Conservation (phyloP, 192 early-diverging fungal genomes). For the Coemansia sp. region DNA sequence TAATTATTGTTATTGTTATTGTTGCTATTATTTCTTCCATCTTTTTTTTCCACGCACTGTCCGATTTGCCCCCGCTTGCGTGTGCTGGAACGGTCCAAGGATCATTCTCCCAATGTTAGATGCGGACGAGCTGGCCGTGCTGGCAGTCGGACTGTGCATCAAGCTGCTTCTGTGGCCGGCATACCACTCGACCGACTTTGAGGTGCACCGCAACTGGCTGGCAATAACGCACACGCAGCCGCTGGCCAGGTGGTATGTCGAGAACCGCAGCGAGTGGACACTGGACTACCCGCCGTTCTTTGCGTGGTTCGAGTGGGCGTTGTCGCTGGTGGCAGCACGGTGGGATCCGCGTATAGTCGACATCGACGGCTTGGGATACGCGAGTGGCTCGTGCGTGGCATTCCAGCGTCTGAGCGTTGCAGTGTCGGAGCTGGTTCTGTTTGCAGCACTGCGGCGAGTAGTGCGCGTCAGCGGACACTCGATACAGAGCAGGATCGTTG, state of each 20-base stretch:
- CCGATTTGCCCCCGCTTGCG: neutral
- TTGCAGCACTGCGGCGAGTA: constrained; percentile 65
- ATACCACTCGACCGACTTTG: constrained; percentile 96
- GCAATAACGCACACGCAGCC: constrained; percentile 88
- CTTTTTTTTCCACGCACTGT: constrained; percentile 4
- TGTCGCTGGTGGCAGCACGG: constrained; percentile 58
- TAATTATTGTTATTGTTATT: no score
- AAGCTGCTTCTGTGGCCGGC: constrained; percentile 74
- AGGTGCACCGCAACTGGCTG: constrained; percentile 98
- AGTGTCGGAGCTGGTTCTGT: constrained; percentile 77
- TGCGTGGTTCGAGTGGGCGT: constrained; percentile 89
- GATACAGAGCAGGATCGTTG: constrained; percentile 51
- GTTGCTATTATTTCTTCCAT: no score
- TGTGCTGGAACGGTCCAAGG: neutral
- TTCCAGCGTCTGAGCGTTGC: constrained; percentile 88
- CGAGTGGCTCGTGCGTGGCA: constrained; percentile 63
- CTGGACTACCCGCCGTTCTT: constrained; percentile 98
- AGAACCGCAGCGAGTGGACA: constrained; percentile 88
- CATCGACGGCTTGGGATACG: constrained; percentile 68
- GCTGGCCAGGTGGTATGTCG: constrained; percentile 82
- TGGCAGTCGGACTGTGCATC: constrained; percentile 35
- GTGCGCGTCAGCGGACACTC: constrained; percentile 20
- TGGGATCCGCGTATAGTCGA: constrained; percentile 79
- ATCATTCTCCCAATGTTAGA: constrained; percentile 14
- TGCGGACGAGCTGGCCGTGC: constrained; percentile 26